phyloP scores from a whole-genome alignment of 2,329 filamentous ascomycete genomes.

The Trichoderma koningii region DNA sequence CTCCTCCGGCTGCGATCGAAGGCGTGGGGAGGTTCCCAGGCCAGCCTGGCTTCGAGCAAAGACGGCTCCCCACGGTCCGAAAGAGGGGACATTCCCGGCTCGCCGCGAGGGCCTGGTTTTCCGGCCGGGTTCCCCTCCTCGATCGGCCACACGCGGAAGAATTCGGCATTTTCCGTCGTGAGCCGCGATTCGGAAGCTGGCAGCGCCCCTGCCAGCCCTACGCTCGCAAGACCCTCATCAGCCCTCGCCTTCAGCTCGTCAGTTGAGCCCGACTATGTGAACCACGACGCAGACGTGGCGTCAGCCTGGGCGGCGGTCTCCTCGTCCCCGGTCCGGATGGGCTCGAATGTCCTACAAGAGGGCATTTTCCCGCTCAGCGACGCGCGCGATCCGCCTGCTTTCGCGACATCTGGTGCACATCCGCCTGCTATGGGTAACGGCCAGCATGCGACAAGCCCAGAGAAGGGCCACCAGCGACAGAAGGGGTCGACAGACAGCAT shows the following conservation, averaged over 20 bases:
- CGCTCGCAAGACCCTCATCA: constrained; percentile 48
- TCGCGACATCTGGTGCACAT: neutral
- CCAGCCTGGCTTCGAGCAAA: constrained; percentile 62
- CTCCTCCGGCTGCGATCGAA: constrained; percentile 72
- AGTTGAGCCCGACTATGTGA: neutral
- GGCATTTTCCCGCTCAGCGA: constrained; percentile 18
- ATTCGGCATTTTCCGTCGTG: constrained; percentile 52
- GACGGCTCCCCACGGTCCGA: constrained; percentile 55
- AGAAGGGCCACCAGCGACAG: constrained; percentile 53
- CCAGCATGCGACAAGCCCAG: constrained; percentile 25
- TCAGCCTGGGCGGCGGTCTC: constrained; percentile 7
- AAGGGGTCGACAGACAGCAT: constrained; percentile 67
- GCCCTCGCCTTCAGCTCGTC: constrained; percentile 20
- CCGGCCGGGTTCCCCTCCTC: constrained; percentile 28
- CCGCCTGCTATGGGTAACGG: constrained; percentile 1
- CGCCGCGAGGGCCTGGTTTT: constrained; percentile 40
- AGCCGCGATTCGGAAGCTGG: constrained; percentile 52
- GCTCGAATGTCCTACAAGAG: neutral
- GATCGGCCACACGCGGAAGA: constrained; percentile 48
- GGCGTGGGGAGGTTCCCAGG: constrained; percentile 80
- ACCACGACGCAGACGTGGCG: neutral
- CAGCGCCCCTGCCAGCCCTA: constrained; percentile 54
- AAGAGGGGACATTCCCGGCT: constrained; percentile 50
- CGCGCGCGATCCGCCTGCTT: neutral
- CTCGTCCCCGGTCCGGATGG: neutral